phyloP scores from a whole-genome alignment of 202 grass and related monocot genomes.

The Dendrocalamus latiflorus region DNA sequence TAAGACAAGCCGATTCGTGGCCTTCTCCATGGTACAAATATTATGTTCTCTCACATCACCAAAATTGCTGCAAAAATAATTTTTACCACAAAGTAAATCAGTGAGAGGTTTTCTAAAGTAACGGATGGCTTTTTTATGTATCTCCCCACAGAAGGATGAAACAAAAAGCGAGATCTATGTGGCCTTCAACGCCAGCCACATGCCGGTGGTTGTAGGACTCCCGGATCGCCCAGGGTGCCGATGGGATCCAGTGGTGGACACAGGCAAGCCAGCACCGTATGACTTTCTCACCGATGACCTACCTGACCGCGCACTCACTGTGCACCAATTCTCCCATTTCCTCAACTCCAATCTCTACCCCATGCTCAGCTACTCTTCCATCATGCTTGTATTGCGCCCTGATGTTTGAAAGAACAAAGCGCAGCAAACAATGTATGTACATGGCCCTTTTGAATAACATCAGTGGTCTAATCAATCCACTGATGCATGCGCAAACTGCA shows the following conservation, averaged over 20 bases:
- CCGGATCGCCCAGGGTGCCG: constrained; percentile 53
- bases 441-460: no score
- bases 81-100: no score
- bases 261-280: constrained; percentile 61
- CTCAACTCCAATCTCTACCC: constrained; percentile 74
- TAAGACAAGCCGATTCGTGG: no score
- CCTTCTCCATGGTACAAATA: no score
- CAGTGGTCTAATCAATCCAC: no score
- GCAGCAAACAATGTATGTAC: background rate
- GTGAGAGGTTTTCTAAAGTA: no score
- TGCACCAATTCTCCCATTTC: constrained; percentile 63
- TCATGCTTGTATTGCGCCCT: constrained; percentile 52
- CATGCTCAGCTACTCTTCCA: constrained; percentile 82
- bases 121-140: no score
- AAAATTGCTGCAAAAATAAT: no score
- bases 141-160: constrained; percentile 12
- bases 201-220: constrained; percentile 43
- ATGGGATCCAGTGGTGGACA: constrained; percentile 86
- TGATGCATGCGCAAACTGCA: no score
- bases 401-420: constrained; percentile 23
- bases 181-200: constrained; percentile 84
- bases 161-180: constrained; percentile 72
- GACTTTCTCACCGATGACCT: constrained; percentile 75
- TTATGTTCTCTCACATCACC: no score
- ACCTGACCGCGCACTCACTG: constrained; percentile 15